Evolutionary conservation across 805 yeast genomes (phyloP), one percentile per base, ranked within the genome.

Genomic region (Pichia thaimueangensis): DNA sequence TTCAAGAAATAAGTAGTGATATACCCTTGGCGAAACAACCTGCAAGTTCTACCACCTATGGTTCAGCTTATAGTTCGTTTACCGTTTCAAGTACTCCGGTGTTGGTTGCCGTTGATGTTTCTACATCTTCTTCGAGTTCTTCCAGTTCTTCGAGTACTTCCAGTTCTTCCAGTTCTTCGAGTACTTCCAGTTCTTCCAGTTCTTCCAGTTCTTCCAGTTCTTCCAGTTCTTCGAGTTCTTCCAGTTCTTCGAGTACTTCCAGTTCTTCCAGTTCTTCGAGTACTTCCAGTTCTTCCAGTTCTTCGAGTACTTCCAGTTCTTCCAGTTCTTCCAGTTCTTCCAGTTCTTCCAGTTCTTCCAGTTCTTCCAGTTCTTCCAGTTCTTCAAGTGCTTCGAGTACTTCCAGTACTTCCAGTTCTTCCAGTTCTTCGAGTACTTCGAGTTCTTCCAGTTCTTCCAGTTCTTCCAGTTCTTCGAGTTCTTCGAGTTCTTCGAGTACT

Each of bases 1-100:
- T 78, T 35, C 73, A 74, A 39, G 32, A 38, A 2, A 47, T 51
- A 29, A 19, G 31, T n/a, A 21, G 23, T 20, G 66, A 59, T 10
- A 70, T 80, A 30, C 48, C 58, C 11, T 41, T 45, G 21, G 51
- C 47, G 3, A 46, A 43, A 23, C 33, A 39, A 23, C 44, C 51
- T 6, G 19, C 21, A 12, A 10, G 15, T 6, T 17, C 40, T 4
- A 29, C 23, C 2, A 45, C 47, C 6, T 48, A 45, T 43, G 51
- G 47, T 13, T 16, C 43, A 4, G 20, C 16, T 5, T 39, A 45
- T 41, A 39, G 28, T 25, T 27, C 40, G 4, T 43, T 48, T 17
- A 41, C 38, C 12, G 42, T 47, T 4, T 23, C 25, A 4, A 24
- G 39, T 3, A 35, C 36, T 3, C 51, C 51, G 19, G 31, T 29